Evolutionary conservation across 805 yeast species (phyloP), one percentile per base, ranked within the genome.

Genomic region (Metschnikowia rubicola): DNA sequence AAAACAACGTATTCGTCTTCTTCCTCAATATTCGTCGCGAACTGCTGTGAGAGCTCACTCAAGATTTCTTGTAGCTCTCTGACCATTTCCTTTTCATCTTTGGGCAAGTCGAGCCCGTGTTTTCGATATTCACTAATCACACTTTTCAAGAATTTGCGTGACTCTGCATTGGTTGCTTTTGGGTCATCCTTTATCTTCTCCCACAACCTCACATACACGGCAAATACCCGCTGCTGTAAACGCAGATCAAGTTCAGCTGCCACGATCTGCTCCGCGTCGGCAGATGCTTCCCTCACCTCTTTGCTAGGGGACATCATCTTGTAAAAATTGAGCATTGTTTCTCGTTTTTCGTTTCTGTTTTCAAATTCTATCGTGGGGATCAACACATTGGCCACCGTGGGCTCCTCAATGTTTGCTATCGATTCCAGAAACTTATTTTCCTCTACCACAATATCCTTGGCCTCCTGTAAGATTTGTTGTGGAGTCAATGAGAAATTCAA

Each of bases 221-320:
- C 63, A 64, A 71, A 88, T 8, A 88, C 78, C 53, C 86, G 91
- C 12, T 95, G 79, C 47, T 79, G 63, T 12, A 78, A 75, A 19
- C 83, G 72, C 55, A 85, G 94, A 57, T 87, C 84, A 9, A 73
- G 67, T 53, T 71, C 77, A 39, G 80, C 76, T 43, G 78, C 74
- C 37, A 85, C 63, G 48, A 72, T 60, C 59, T 79, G 79, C 52
- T 83, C 85, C 0, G 87, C 83, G 47, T 77, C 69, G 38, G 75
- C 75, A 3, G 91, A 80, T 4, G 89, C 87, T 51, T 84, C 88
- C 58, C 96, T 77, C 30, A 86, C 60, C 12, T 67, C 80, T 56
- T 81, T 78, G 52, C 75, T 72, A 13, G 80, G 58, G 3, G 91
- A 83, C 10, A 88, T 91, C 55, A 84, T 82, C 63, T 82, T 88